Evolutionary conservation across 148 eudicot species (phyloP), one percentile per base, ranked within the genome.

Genomic region (Heliamphora exappendiculata): DNA sequence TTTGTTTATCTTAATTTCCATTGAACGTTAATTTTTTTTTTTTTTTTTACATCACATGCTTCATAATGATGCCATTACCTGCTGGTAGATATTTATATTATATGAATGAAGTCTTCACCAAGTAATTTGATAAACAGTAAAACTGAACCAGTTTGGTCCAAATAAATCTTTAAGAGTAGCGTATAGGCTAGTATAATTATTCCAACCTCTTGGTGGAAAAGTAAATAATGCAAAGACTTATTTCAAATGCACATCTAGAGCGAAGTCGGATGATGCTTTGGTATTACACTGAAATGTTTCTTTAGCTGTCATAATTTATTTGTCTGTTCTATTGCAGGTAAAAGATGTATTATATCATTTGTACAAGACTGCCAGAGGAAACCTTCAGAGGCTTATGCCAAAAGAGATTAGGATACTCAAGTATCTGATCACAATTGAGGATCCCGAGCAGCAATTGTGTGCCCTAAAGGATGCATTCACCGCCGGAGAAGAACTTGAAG

Each of bases 391-490:
- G 83, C 88, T 71, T 78, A 82, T 88, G 87, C 98, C 98, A 11
- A 89, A 91, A 72, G 96, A 89, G 85, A 79, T 89, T 47, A 84
- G 97, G 78, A 92, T 94, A 79, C 81, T 88, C 28, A 91, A 92
- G 78, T 89, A 91, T 84, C 88, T 94, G 65, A 89, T 94, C 19
- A 86, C 84, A 31, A 85, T 94, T 19, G 84, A 87, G 80, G 97
- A 94, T 86, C 97, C 96, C 17, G 94, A 92, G 82, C 91, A 89
- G 85, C 90, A 69, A 58, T 77, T 89, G 67, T 82, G 88, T 75
- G 88, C 91, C 47, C 72, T 94, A 39, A 86, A 80, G 2, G 97
- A 94, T 75, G 98, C 98, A 41, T 94, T 94, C 82, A 92, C 94
- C 51, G 97, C 96, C 3, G 92, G 97, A 65, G 91, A 82, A 68